phyloP scores from a whole-genome alignment of 306 rosid genomes.

The Styphnolobium japonicum region DNA sequence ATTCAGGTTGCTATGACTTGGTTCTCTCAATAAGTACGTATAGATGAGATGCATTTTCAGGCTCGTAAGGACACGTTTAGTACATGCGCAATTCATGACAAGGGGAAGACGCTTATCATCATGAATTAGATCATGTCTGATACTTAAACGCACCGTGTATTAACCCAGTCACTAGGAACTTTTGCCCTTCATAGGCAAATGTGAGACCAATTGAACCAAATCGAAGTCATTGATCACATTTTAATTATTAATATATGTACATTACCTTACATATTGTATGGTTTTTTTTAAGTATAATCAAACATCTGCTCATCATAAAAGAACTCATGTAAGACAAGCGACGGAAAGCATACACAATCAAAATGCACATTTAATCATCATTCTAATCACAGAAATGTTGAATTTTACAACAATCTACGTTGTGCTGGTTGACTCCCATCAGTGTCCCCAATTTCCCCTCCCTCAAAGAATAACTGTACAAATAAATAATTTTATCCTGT shows the following conservation, averaged over 20 bases:
- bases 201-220: background rate
- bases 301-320: background rate
- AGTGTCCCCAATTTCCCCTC: conserved; percentile 56
- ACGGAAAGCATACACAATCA: conserved; percentile 15
- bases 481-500: conserved; percentile 50
- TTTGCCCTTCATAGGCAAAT: background rate
- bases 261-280: background rate
- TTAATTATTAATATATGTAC: background rate
- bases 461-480: conserved; percentile 85
- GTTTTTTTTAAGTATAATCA: background rate
- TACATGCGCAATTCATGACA: background rate
- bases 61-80: too few species aligned
- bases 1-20: too few species aligned
- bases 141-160: too few species aligned
- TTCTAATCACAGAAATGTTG: conserved; percentile 46
- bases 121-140: background rate
- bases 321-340: background rate
- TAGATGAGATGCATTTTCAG: too few species aligned
- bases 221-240: background rate
- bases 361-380: conserved; percentile 50
- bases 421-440: conserved; percentile 30
- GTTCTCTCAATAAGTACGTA: too few species aligned
- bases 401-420: conserved; percentile 35
- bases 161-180: background rate
- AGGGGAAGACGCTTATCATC: background rate